phyloP scores from a whole-genome alignment of 2,329 filamentous ascomycete species.

The Penicillium rolfsii region DNA sequence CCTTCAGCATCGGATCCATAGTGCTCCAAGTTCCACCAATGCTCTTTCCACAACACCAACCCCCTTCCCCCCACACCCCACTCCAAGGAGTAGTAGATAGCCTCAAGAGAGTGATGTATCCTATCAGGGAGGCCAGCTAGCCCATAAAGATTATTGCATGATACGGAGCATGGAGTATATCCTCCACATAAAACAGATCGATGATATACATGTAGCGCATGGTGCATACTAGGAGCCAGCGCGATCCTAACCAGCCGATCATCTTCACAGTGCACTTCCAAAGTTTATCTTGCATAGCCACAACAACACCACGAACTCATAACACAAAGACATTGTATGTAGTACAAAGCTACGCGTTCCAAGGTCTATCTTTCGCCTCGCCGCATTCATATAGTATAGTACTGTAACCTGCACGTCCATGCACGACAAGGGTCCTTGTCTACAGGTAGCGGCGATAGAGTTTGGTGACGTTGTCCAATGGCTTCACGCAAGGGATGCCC shows the following conservation, averaged over 20 bases:
- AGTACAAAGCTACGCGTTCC: not conserved
- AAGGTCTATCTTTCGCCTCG: not conserved
- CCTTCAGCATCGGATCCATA: not conserved
- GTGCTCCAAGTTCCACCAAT: not conserved
- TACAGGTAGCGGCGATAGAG: conserved; percentile 15
- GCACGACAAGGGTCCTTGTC: conserved; percentile 20
- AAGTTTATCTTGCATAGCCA: conserved; percentile 2
- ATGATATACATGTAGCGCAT: not conserved
- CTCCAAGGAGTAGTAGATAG: not conserved
- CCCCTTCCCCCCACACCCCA: not conserved
- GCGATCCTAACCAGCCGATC: not conserved
- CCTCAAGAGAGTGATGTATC: not conserved
- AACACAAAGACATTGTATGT: not conserved
- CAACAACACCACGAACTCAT: not conserved
- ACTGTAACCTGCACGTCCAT: conserved; percentile 21
- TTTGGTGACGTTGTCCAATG: conserved; percentile 5
- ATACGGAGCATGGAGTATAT: not conserved
- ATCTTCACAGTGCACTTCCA: not conserved
- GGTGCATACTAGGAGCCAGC: not conserved
- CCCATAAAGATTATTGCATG: not conserved
- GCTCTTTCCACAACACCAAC: not conserved
- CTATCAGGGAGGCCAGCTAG: not conserved
- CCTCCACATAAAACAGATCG: not conserved
- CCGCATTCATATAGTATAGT: not conserved
- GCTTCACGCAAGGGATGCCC: conserved; percentile 7